Percentiles rank a stretch among this genome's conserved stretches.
Conservation (phyloP, 1,139 yeast genomes). For the Zygoascus meyerae region DNA sequence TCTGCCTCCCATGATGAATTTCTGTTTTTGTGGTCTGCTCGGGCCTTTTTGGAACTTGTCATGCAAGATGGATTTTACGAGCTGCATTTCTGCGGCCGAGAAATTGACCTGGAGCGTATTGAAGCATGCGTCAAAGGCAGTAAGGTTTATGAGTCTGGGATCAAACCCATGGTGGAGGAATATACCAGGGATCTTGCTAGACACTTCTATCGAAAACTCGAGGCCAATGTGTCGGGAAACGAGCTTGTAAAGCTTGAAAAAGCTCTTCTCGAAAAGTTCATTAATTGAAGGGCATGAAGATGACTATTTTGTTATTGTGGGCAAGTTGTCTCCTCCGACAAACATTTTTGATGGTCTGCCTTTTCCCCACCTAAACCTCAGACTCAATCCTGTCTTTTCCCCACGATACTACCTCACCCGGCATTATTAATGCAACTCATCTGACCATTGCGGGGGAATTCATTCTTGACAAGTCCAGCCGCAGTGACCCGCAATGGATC, state of each 20-base stretch:
- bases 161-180: conserved; percentile 7
- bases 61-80: conserved; percentile 21
- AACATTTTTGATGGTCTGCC: no score
- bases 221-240: background rate
- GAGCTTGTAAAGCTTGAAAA: conserved; percentile 12
- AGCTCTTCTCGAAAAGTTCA: conserved; percentile 10
- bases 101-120: conserved; percentile 21
- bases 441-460: no score
- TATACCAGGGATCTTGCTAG: conserved; percentile 5
- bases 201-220: background rate
- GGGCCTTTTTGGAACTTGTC: conserved; percentile 21
- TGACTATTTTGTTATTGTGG: no score
- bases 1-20: conserved; percentile 25
- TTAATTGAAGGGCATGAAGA: background rate
- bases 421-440: no score
- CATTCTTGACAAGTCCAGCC: no score
- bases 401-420: no score
- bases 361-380: no score
- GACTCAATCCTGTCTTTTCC: no score
- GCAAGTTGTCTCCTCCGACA: no score
- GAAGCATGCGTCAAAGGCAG: conserved; percentile 13
- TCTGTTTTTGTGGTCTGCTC: conserved; percentile 23
- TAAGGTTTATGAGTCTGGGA: background rate
- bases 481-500: no score
- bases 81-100: conserved; percentile 19